Percentiles rank a stretch among this genome's conserved stretches.
phyloP scores from a whole-genome alignment of 352 stramenopile genomes.

The Phytophthora constricta region DNA sequence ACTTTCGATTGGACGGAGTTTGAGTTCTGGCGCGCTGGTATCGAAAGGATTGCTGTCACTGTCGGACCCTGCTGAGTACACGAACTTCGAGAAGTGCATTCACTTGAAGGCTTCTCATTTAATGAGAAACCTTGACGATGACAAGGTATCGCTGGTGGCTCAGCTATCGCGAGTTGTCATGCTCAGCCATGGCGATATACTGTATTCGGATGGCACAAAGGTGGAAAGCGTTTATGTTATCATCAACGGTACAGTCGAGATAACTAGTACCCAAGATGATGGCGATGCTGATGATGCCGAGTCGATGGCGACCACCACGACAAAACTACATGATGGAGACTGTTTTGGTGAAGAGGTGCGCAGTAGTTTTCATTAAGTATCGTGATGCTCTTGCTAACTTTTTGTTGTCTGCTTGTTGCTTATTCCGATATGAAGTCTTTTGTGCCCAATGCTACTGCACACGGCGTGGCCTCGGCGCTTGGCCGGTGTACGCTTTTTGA shows the following conservation, averaged over 20 bases:
- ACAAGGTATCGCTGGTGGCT: constrained; percentile 81
- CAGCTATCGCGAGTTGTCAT: constrained; percentile 73
- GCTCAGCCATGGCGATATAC: constrained; percentile 58
- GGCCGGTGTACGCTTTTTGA: constrained; percentile 74
- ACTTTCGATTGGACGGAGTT: constrained; percentile 25
- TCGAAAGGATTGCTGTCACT: constrained; percentile 44
- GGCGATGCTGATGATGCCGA: constrained; percentile 7
- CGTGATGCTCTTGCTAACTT: too few relatives aligned
- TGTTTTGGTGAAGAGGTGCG: constrained; percentile 87
- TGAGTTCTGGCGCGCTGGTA: constrained; percentile 27
- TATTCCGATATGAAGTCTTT: constrained; percentile 71
- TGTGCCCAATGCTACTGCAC: constrained; percentile 56
- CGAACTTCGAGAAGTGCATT: constrained; percentile 87
- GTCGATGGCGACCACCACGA: constrained; percentile 6
- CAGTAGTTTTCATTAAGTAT: not conserved
- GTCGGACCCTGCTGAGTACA: constrained; percentile 65
- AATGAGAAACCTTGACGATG: constrained; percentile 84
- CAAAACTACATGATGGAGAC: constrained; percentile 70
- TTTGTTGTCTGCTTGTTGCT: constrained; percentile 1
- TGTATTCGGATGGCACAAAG: constrained; percentile 55
- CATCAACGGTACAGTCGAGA: constrained; percentile 74
- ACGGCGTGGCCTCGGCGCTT: constrained; percentile 50
- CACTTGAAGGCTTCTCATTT: constrained; percentile 84
- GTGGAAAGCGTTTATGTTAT: constrained; percentile 70
- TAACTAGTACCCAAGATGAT: constrained; percentile 24